Evolutionary conservation across 768 basidiomycete genomes (phyloP).

Genomic region (Collybia mongolica): DNA sequence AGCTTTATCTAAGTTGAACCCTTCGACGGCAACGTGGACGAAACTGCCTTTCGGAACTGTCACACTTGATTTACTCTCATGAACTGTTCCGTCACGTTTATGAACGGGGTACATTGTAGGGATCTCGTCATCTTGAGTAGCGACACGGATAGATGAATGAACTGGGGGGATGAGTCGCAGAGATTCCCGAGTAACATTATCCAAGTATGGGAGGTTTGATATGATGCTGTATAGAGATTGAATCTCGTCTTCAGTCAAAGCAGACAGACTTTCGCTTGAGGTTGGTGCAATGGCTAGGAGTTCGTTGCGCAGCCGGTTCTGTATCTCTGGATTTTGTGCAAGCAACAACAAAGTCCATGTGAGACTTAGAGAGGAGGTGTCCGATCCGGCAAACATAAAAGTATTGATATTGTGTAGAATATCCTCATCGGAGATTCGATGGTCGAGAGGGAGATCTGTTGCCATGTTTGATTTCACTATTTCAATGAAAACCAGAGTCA

Average conservation of each 20-base stretch:
- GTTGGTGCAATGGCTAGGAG: slow-evolving; percentile 45
- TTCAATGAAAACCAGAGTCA: background rate
- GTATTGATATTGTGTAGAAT: slow-evolving; percentile 85
- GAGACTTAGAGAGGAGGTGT: slow-evolving; percentile 79
- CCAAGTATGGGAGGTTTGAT: slow-evolving; percentile 64
- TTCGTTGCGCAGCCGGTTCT: slow-evolving; percentile 72
- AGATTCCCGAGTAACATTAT: slow-evolving; percentile 75
- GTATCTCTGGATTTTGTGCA: slow-evolving; percentile 62
- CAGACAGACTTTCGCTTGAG: slow-evolving; percentile 33
- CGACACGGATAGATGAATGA: slow-evolving; percentile 78
- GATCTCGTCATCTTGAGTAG: slow-evolving; percentile 74
- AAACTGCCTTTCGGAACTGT: slow-evolving; percentile 66
- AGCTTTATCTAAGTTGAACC: slow-evolving; percentile 72
- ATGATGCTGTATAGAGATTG: slow-evolving; percentile 56
- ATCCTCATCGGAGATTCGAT: slow-evolving; percentile 84
- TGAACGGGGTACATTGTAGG: slow-evolving; percentile 69
- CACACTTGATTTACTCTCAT: slow-evolving; percentile 40
- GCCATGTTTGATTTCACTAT: slow-evolving; percentile 84
- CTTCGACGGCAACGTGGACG: slow-evolving; percentile 78
- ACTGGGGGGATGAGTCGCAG: slow-evolving; percentile 80
- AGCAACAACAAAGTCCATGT: slow-evolving; percentile 85
- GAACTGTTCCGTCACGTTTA: slow-evolving; percentile 42
- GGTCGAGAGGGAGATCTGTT: slow-evolving; percentile 62
- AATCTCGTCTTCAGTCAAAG: slow-evolving; percentile 62
- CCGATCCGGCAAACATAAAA: slow-evolving; percentile 89